Evolutionary conservation across 768 basidiomycete genomes (phyloP), one percentile per base, ranked within the genome.

Genomic region (Termitomyces titanicus): DNA sequence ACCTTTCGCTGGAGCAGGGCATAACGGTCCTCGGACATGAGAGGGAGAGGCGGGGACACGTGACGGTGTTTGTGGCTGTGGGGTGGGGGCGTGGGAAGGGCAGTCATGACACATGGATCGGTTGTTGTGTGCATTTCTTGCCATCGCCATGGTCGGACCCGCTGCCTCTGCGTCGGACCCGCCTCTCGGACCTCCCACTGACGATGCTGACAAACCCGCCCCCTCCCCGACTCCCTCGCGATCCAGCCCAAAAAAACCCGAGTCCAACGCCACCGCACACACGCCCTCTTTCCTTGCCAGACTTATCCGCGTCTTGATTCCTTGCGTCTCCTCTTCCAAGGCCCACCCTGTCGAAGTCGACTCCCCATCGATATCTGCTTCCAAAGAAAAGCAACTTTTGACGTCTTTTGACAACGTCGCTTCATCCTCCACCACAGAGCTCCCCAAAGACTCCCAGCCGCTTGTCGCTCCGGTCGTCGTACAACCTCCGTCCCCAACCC

Each of bases 281-380:
- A n/a, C 79, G 72, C 72, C 77, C 50, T 82, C 85, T 22, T 78
- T 88, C 61, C 68, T 87, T 55, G 78, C 81, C 49, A 82, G 77
- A 66, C 71, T 89, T 54, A 65, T 89, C 49, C 80, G 75, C 58
- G 76, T 79, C 56, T 76, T 89, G 51, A 76, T 89, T 47, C 88
- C 88, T 33, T 90, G 88, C 57, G 70, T 86, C 45, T 74, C 79
- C n/a, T 74, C 82, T 20, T 80, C 72, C 38, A 71, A 71, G 55
- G 62, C 77, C n/a, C 80, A 82, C 54, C 64, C 67, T 45, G 57
- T 78, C 47, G 79, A 83, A 39, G 63, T 74, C 60, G 61, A 56
- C 64, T 53, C 50, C 43, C 58, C 55, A 40, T 58, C 65, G 56
- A 29, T 52, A 54, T 54, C 66, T 56, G 50, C 54, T 46, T 69